Percentiles rank a stretch among this genome's conserved stretches.
phyloP scores from a whole-genome alignment of 139 green algal species.

The Volvox africanus region DNA sequence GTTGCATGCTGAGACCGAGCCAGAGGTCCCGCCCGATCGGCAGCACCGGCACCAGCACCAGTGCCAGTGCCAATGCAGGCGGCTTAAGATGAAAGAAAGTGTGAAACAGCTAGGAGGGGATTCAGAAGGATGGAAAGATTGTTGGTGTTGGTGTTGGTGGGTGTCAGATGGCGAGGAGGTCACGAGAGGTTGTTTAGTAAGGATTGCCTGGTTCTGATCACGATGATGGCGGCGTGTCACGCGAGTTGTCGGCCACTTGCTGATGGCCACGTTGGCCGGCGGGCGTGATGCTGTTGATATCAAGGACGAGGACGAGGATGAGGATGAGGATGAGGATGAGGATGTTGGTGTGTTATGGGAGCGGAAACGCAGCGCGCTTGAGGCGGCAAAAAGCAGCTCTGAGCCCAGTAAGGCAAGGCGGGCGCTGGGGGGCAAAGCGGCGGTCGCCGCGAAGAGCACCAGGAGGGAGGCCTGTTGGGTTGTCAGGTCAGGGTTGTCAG shows the following conservation, averaged over 20 bases:
- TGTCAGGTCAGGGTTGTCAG: too few relatives aligned
- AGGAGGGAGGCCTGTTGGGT: background rate
- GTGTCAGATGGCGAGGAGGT: too few relatives aligned
- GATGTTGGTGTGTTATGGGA: background rate
- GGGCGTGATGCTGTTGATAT: background rate
- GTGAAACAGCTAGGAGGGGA: too few relatives aligned
- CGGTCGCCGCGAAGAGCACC: background rate
- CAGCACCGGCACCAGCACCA: too few relatives aligned
- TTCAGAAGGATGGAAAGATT: too few relatives aligned
- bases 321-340: background rate
- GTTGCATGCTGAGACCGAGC: too few relatives aligned
- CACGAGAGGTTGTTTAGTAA: too few relatives aligned
- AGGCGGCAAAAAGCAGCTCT: conserved; percentile 25
- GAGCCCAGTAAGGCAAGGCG: background rate
- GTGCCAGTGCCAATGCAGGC: too few relatives aligned
- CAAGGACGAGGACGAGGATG: background rate
- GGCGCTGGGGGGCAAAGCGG: background rate
- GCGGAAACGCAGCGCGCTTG: background rate
- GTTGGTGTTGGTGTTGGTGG: background rate
- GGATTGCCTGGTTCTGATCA: too few relatives aligned
- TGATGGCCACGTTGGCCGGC: background rate
- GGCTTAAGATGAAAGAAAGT: too few relatives aligned
- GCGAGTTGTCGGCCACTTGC: background rate
- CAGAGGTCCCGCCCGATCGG: too few relatives aligned
- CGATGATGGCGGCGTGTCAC: background rate